Percentiles rank a stretch among this genome's conserved stretches.
These are phyloP conservation scores for Elasticomyces elasticus DNA, from an alignment of 495 filamentous ascomycete genomes.

Conservation along the genomic window DNA sequence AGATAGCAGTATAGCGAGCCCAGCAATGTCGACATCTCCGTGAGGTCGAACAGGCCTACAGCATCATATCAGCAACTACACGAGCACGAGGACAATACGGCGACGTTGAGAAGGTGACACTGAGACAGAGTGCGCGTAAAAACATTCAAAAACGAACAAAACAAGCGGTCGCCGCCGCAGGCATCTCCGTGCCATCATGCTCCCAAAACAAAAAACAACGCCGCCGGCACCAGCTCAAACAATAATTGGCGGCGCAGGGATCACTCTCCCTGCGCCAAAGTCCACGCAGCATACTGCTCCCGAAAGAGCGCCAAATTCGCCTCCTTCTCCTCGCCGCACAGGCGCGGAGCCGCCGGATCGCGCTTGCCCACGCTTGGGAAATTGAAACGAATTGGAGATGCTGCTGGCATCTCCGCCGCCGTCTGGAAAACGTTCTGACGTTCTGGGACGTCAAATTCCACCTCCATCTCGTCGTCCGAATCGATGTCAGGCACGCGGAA, in stretches of 20 bases:
- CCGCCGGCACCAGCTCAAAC: not conserved
- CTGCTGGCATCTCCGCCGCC: not conserved
- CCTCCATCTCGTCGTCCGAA: slow-evolving; percentile 22
- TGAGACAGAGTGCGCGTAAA: too few relatives aligned
- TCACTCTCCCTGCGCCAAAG: not conserved
- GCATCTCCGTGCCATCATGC: not conserved
- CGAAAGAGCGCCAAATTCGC: not conserved
- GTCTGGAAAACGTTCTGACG: slow-evolving; percentile 11
- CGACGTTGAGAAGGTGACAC: too few relatives aligned
- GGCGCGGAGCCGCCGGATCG: not conserved
- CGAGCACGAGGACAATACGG: too few relatives aligned
- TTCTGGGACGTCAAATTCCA: slow-evolving; percentile 4
- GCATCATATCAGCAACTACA: too few relatives aligned
- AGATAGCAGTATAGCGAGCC: too few relatives aligned
- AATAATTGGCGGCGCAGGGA: too few relatives aligned
- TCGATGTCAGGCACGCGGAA: slow-evolving; percentile 20
- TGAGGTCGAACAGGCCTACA: too few relatives aligned
- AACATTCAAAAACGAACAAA: not conserved
- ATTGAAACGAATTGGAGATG: not conserved
- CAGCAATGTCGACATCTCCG: too few relatives aligned
- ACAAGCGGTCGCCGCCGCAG: not conserved
- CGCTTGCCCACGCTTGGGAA: slow-evolving; percentile 2
- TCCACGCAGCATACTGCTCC: not conserved
- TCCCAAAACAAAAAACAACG: not conserved
- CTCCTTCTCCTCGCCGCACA: not conserved